Conservation (phyloP, 2,329 filamentous ascomycete species). For the Rhinocladiella similis region DNA sequence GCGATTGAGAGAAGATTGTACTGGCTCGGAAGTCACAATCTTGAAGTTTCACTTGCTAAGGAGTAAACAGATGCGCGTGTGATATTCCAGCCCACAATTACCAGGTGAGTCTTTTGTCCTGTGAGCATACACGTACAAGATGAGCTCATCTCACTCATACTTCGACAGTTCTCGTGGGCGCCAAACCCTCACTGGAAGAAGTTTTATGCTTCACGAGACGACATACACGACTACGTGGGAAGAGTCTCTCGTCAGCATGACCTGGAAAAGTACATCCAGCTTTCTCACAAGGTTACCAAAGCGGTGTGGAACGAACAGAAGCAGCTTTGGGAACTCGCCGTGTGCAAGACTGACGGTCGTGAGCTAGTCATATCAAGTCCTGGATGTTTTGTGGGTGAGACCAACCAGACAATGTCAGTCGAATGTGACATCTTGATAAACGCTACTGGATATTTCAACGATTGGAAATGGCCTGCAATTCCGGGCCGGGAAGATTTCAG, state of each 20-base stretch:
- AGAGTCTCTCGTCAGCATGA: constrained; percentile 24
- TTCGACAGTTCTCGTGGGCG: neutral
- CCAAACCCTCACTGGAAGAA: constrained; percentile 16
- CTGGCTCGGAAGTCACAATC: no score
- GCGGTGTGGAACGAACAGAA: constrained; percentile 16
- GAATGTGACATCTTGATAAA: constrained; percentile 46
- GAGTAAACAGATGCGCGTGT: neutral
- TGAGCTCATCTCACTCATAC: no score
- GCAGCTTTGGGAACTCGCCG: constrained; percentile 10
- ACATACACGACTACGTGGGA: constrained; percentile 25
- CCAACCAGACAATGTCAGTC: constrained; percentile 44
- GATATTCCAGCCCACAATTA: constrained; percentile 25
- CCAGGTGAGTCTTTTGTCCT: constrained; percentile 2
- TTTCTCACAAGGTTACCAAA: constrained; percentile 10
- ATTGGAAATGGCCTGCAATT: constrained; percentile 31
- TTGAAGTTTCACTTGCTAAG: no score
- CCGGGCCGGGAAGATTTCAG: constrained; percentile 31
- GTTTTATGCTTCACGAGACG: constrained; percentile 15
- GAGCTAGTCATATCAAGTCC: no score
- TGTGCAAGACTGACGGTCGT: neutral
- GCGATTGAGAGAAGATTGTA: no score
- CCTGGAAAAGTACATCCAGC: constrained; percentile 21
- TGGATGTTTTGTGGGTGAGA: neutral
- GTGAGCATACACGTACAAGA: no score
- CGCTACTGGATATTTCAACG: constrained; percentile 28